Evolutionary conservation across 2,329 filamentous ascomycete genomes (phyloP).

Genomic region (Trichophyton rubrum): DNA sequence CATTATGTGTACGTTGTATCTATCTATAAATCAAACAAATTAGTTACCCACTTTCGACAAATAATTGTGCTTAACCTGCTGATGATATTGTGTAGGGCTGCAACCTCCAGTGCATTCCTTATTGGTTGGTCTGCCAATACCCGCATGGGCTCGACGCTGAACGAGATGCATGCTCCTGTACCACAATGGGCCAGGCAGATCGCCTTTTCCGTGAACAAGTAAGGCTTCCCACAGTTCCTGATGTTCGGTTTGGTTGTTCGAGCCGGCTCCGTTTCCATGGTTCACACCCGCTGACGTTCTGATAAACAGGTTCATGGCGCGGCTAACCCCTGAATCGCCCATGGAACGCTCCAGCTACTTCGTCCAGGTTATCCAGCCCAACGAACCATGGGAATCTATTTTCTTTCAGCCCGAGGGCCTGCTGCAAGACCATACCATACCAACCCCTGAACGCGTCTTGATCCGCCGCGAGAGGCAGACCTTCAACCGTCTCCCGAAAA

Average conservation of each 20-base stretch:
- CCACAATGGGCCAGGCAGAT: conserved; percentile 40
- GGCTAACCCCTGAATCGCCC: conserved; percentile 31
- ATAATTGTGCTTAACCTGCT: background rate
- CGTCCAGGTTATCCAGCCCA: conserved; percentile 34
- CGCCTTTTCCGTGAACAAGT: conserved; percentile 33
- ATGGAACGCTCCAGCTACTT: conserved; percentile 42
- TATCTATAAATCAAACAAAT: background rate
- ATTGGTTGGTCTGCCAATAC: conserved; percentile 40
- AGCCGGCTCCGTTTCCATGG: background rate
- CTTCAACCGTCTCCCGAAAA: conserved; percentile 35
- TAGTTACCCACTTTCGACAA: background rate
- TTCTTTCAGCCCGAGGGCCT: conserved; percentile 35
- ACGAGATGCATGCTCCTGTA: conserved; percentile 36
- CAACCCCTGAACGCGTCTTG: conserved; percentile 30
- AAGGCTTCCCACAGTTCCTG: conserved; percentile 13
- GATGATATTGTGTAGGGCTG: conserved; percentile 25
- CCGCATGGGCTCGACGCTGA: conserved; percentile 39
- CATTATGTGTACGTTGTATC: conserved; percentile 34
- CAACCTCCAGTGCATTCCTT: conserved; percentile 42
- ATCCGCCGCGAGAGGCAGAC: conserved; percentile 40
- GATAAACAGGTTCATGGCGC: conserved; percentile 33
- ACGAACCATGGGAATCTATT: conserved; percentile 28
- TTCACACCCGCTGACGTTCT: background rate
- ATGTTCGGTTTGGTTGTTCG: background rate
- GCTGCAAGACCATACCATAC: conserved; percentile 27